Evolutionary conservation across 2,329 filamentous ascomycete genomes (phyloP).

Genomic region (Diaporthe batatas): DNA sequence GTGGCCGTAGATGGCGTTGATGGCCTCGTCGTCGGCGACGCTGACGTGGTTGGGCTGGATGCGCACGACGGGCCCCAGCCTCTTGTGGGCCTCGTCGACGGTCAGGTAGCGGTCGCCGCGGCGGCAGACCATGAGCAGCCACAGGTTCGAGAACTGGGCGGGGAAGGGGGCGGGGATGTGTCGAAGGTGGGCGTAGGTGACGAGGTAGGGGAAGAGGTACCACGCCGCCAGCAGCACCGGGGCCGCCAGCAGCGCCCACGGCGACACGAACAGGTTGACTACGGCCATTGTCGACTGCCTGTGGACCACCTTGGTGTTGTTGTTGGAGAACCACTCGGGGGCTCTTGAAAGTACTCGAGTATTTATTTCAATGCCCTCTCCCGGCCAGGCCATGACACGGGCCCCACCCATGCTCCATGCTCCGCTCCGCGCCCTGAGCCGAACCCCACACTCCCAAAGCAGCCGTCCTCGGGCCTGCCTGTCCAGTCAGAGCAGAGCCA

Average conservation of each 20-base stretch:
- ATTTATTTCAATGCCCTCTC: slow-evolving; percentile 1
- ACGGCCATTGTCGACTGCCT: slow-evolving; percentile 50
- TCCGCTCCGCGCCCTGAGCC: slow-evolving; percentile 11
- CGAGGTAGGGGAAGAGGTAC: slow-evolving; percentile 72
- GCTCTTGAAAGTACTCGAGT: slow-evolving; percentile 1
- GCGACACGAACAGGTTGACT: slow-evolving; percentile 53
- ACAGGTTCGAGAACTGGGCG: slow-evolving; percentile 79
- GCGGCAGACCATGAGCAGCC: slow-evolving; percentile 78
- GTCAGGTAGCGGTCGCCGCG: slow-evolving; percentile 73
- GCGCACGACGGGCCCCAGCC: slow-evolving; percentile 82
- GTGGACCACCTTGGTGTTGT: background rate
- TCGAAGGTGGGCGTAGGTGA: slow-evolving; percentile 65
- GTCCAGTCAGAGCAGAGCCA: slow-evolving; percentile 11
- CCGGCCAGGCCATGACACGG: background rate
- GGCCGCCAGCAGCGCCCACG: slow-evolving; percentile 62
- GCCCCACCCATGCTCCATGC: slow-evolving; percentile 11
- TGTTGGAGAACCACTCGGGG: slow-evolving; percentile 8
- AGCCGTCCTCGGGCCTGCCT: background rate
- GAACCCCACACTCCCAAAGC: slow-evolving; percentile 9
- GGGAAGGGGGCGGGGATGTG: slow-evolving; percentile 73
- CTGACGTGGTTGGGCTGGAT: slow-evolving; percentile 89
- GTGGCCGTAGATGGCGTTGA: slow-evolving; percentile 82
- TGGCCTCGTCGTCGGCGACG: slow-evolving; percentile 83
- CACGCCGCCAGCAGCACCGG: slow-evolving; percentile 63
- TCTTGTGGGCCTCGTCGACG: slow-evolving; percentile 81